A percentile compares a stretch with the other conserved stretches of the same genome.
phyloP scores from a whole-genome alignment of 139 green algal genomes.

The Coccomyxa sp. region DNA sequence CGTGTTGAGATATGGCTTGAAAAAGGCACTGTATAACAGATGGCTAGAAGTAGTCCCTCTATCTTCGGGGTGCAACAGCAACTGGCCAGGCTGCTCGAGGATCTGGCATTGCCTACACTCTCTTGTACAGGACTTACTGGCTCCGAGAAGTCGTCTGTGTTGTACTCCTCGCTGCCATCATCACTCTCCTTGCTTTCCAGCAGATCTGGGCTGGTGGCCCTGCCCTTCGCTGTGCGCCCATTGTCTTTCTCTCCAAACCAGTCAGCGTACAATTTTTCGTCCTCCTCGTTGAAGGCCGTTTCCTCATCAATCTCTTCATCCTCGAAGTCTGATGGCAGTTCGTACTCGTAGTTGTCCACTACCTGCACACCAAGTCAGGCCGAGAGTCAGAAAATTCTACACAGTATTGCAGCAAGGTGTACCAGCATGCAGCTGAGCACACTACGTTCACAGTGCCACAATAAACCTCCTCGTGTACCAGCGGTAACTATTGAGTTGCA shows the following conservation, averaged over 20 bases:
- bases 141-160: slow-evolving; percentile 30
- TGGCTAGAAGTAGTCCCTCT: neutral
- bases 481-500: too few relatives aligned
- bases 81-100: neutral
- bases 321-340: slow-evolving; percentile 83
- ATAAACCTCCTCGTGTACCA: too few relatives aligned
- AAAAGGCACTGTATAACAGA: neutral
- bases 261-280: slow-evolving; percentile 72
- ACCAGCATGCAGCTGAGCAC: neutral
- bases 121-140: slow-evolving; percentile 13
- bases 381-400: neutral
- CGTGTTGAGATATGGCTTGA: neutral
- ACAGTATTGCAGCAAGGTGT: neutral
- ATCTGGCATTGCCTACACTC: neutral
- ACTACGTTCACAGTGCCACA: neutral
- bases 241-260: slow-evolving; percentile 51
- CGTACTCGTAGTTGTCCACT: slow-evolving; percentile 88
- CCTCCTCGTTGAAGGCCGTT: slow-evolving; percentile 82
- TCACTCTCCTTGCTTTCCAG: slow-evolving; percentile 43
- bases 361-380: slow-evolving; percentile 36
- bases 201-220: slow-evolving; percentile 28
- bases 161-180: slow-evolving; percentile 27
- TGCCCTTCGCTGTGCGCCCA: neutral
- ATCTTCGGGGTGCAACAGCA: neutral
- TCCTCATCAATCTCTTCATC: slow-evolving; percentile 98